phyloP scores from a whole-genome alignment of 2,329 filamentous ascomycete species.

The Dothidotthia symphoricarpi region DNA sequence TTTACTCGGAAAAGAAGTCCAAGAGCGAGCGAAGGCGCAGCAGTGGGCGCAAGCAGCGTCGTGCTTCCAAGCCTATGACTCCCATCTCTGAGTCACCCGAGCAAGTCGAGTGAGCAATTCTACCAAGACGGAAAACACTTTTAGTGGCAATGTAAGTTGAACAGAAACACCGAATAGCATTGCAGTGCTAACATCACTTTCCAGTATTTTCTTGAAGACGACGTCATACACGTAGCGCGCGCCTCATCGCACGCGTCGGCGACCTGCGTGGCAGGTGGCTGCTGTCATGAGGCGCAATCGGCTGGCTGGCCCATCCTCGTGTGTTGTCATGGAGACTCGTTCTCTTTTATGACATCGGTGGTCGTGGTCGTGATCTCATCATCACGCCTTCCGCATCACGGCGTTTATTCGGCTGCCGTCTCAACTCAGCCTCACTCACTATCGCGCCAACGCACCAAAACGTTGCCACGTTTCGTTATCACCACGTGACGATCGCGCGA shows the following conservation, averaged over 20 bases:
- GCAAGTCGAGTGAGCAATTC: conserved; percentile 35
- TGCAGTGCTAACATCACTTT: conserved; percentile 14
- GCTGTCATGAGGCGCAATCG: not conserved
- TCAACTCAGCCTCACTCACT: conserved; percentile 10
- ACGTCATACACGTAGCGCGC: conserved; percentile 12
- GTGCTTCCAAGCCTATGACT: conserved; percentile 44
- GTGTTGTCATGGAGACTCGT: not conserved
- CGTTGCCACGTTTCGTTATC: not conserved
- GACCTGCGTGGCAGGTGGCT: not conserved
- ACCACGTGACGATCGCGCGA: conserved; percentile 5
- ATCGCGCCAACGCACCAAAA: not conserved
- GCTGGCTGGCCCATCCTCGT: not conserved
- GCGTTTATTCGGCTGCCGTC: not conserved
- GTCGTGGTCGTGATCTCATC: not conserved
- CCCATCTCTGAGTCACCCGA: conserved; percentile 44
- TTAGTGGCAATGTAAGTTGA: conserved; percentile 17
- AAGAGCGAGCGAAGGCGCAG: conserved; percentile 43
- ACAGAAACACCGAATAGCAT: conserved; percentile 2
- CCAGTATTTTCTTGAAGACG: conserved; percentile 20
- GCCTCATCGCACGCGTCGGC: conserved; percentile 8
- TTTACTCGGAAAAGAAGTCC: conserved; percentile 43
- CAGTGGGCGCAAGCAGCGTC: conserved; percentile 42
- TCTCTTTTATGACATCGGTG: not conserved
- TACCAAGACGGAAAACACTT: not conserved
- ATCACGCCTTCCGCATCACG: not conserved